A percentile compares a stretch with the other conserved stretches of the same genome.
These are phyloP conservation scores for Ceratobasidium sp. DNA, from an alignment of 1,284 basidiomycete species.

Conservation along the genomic window DNA sequence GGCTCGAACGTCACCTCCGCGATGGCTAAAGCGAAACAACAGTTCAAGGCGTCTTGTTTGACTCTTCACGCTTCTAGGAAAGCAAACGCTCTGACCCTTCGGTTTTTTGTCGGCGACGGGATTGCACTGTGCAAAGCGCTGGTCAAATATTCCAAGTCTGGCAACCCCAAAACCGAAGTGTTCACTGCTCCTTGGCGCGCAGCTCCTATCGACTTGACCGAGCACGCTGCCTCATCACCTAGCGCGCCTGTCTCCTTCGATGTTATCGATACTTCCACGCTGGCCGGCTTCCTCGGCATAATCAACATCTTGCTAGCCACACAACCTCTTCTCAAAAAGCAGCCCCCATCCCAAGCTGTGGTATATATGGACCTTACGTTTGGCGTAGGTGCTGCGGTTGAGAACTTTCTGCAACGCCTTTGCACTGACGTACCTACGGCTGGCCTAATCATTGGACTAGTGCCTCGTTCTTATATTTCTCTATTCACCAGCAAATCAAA, in stretches of 20 bases:
- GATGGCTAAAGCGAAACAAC: constrained; percentile 52
- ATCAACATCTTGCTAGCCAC: constrained; percentile 14
- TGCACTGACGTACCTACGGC: constrained; percentile 10
- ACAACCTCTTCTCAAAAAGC: constrained; percentile 11
- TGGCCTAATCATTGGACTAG: not conserved
- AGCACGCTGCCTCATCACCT: not conserved
- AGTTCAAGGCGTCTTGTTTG: constrained; percentile 58
- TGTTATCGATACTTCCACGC: constrained; percentile 28
- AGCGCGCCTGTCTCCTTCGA: not conserved
- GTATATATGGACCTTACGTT: constrained; percentile 10
- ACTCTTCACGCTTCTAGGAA: constrained; percentile 52
- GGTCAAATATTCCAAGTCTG: constrained; percentile 43
- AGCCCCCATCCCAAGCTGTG: constrained; percentile 4
- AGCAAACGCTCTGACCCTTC: constrained; percentile 14
- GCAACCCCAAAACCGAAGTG: not conserved
- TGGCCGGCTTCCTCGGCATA: constrained; percentile 1
- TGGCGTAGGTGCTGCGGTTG: not conserved
- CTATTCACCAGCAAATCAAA: constrained; percentile 3
- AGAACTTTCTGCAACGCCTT: not conserved
- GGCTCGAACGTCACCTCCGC: constrained; percentile 46
- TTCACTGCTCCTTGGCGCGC: constrained; percentile 8
- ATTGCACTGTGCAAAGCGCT: not conserved
- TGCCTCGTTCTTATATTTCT: constrained; percentile 14
- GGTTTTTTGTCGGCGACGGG: constrained; percentile 25
- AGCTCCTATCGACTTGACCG: not conserved